Percentiles rank a stretch among this genome's conserved stretches.
Evolutionary conservation across 1,284 basidiomycete genomes (phyloP).

Genomic region (Ceratobasidium sp.): DNA sequence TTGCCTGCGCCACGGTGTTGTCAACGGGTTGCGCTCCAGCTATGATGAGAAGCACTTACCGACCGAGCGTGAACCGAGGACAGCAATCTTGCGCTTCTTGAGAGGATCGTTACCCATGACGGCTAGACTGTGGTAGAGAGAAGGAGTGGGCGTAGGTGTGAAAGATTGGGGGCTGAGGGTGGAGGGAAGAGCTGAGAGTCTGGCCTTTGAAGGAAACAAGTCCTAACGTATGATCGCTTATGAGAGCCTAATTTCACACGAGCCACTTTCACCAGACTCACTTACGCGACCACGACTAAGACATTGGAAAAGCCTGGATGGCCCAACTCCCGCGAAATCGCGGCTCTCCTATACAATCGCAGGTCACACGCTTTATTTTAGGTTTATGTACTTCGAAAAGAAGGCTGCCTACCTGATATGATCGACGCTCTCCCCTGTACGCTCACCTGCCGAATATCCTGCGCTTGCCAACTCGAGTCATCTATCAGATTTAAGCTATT

Average conservation of each 20-base stretch:
- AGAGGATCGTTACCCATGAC: constrained; percentile 50
- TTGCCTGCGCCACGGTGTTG: constrained; percentile 64
- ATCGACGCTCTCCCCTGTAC: not conserved
- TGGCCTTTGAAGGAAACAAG: constrained; percentile 39
- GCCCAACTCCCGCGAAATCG: not conserved
- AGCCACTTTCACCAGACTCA: constrained; percentile 22
- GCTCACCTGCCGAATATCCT: not conserved
- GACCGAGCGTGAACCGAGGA: constrained; percentile 82
- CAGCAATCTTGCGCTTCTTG: constrained; percentile 85
- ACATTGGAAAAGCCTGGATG: not conserved
- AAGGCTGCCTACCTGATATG: constrained; percentile 1
- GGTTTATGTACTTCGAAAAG: constrained; percentile 19
- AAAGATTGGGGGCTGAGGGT: constrained; percentile 13
- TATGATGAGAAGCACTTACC: constrained; percentile 61
- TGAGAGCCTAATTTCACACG: constrained; percentile 33
- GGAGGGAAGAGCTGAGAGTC: not conserved
- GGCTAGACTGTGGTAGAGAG: not conserved
- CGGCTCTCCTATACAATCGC: not conserved
- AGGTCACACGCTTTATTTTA: constrained; percentile 26
- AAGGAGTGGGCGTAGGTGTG: constrained; percentile 3
- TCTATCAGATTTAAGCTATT: not conserved
- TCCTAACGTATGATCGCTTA: constrained; percentile 34
- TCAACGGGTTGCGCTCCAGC: not conserved
- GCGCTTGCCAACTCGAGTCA: constrained; percentile 16
- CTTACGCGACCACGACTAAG: not conserved